Evolutionary conservation across 208 protist species (phyloP), one percentile per base, ranked within the genome.

Genomic region (Endotrypanum monterogeii): DNA sequence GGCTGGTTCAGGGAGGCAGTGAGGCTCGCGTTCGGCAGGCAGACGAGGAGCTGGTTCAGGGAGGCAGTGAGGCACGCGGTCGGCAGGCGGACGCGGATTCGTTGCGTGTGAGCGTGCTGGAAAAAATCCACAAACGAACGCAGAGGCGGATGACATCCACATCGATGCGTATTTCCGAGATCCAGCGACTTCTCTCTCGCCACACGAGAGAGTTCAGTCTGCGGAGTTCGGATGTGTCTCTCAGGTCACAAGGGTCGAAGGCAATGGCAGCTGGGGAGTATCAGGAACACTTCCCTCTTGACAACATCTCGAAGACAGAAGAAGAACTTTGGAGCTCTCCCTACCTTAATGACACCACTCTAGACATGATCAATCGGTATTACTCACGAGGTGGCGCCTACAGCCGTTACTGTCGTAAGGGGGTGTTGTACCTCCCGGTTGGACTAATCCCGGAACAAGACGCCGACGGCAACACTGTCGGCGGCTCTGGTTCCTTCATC

Each of bases 131-230:
- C 60, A 51, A 52, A 3, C 69, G 69, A 63, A 71, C 72, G 11
- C 71, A 87, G 30, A 41, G 78, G 41, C 68, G 83, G 48, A 74
- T 87, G 37, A 57, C 44, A 3, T 8, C 1, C 7, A 74, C 78
- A 5, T 82, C 75, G 18, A 71, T 71, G 50, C 78, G 72, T 57
- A 87, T 87, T 73, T 61, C 62, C 37, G 83, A 83, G 62, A 72
- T 87, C 46, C 79, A 79, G 66, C 55, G 72, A n/a, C 68, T 84
- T 23, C 79, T 87, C 6, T 60, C 54, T 4, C 61, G 72, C 25
- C 61, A 73, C 63, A 68, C 60, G 7, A 54, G 54, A 0, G 50
- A 67, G 25, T 58, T 60, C 28, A 50, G 68, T 61, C 46, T 72
- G 54, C 14, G 71, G 54, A 28, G 44, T 14, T 63, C 56, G 9